Evolutionary conservation across 345 rosid species (phyloP).

Genomic region (Turritis glabra): DNA sequence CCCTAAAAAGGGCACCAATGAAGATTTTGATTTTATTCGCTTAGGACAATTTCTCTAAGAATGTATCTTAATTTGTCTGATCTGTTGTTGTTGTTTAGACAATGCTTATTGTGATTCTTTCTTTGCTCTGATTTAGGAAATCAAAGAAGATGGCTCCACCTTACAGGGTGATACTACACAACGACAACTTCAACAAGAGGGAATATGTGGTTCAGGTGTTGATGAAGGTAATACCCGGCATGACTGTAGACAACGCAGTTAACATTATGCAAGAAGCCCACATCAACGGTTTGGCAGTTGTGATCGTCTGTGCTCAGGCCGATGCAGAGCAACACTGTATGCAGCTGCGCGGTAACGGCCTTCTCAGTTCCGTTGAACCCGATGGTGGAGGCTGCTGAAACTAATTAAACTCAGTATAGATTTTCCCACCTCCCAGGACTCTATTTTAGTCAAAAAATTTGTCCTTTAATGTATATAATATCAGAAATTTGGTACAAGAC

Average conservation of each 20-base stretch:
- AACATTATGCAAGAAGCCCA: constrained; percentile 99
- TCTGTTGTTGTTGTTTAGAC: not conserved
- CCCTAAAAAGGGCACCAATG: not conserved
- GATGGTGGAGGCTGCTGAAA: constrained; percentile 86
- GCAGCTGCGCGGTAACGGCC: constrained; percentile 94
- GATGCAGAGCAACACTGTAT: constrained; percentile 96
- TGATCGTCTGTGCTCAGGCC: constrained; percentile 86
- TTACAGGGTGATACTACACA: constrained; percentile 80
- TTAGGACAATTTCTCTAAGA: not conserved
- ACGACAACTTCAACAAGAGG: constrained; percentile 85
- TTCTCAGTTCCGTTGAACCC: constrained; percentile 90
- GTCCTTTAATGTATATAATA: constrained; percentile 31
- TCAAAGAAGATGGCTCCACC: constrained; percentile 82
- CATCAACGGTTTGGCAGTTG: constrained; percentile 80
- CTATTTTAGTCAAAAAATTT: constrained; percentile 10
- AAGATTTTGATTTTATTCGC: too few species aligned
- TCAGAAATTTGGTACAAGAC: constrained; percentile 33
- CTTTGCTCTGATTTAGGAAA: constrained; percentile 51
- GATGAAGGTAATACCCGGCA: constrained; percentile 93
- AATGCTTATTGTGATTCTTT: not conserved
- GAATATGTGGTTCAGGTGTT: constrained; percentile 93
- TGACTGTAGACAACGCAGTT: constrained; percentile 93
- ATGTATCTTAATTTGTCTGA: not conserved
- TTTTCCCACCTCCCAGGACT: constrained; percentile 1
- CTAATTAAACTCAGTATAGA: constrained; percentile 18